These are phyloP conservation scores for Oenanthe sinensis DNA, from an alignment of 129 eudicot species.

Conservation along the genomic window DNA sequence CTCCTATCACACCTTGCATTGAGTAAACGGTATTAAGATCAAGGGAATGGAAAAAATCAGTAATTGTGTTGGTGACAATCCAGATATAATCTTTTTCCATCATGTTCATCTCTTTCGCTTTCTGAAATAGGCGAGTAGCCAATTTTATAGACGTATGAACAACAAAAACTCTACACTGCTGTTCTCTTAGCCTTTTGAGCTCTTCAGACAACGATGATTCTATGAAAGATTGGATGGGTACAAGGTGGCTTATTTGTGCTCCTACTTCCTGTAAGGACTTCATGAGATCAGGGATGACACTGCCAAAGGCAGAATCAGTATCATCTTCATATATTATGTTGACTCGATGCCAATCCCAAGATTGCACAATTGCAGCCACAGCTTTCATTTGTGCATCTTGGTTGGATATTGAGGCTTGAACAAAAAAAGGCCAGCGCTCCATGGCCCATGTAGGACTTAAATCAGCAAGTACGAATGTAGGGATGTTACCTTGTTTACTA, in stretches of 20 bases:
- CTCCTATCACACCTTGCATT: constrained; percentile 37
- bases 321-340: constrained; percentile 34
- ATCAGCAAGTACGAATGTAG: constrained; percentile 37
- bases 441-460: constrained; percentile 36
- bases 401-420: constrained; percentile 38
- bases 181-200: constrained; percentile 13
- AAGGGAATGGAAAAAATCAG: constrained; percentile 14
- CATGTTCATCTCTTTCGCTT: constrained; percentile 24
- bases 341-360: constrained; percentile 30
- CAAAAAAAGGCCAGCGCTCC: constrained; percentile 30
- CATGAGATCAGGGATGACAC: constrained; percentile 3
- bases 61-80: constrained; percentile 20
- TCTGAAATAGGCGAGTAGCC: constrained; percentile 22
- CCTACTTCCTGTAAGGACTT: constrained; percentile 11
- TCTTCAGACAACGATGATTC: constrained; percentile 8
- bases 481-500: constrained; percentile 23
- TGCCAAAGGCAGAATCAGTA: constrained; percentile 19
- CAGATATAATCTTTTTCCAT: constrained; percentile 26
- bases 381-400: constrained; percentile 36
- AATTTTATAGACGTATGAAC: constrained; percentile 19
- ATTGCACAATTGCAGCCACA: constrained; percentile 31
- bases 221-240: constrained; percentile 11
- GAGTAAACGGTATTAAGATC: constrained; percentile 1
- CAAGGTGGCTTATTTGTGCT: constrained; percentile 9
- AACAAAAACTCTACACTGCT: constrained; percentile 22